Percentiles rank a stretch among this genome's conserved stretches.
phyloP scores from a whole-genome alignment of 768 basidiomycete genomes.

The Tricholoma flavovirens region DNA sequence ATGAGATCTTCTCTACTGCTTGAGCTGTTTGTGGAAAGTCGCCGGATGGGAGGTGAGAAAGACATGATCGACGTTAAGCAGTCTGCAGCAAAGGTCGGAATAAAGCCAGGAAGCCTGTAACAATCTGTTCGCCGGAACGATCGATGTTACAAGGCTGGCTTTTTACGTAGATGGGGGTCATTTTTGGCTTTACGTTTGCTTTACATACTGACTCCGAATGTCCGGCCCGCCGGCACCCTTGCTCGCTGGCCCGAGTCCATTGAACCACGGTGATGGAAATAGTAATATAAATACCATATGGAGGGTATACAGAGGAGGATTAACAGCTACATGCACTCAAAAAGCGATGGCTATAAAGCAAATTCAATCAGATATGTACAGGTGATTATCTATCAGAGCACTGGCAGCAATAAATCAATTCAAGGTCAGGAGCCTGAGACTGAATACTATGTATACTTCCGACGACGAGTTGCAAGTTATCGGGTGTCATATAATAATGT shows the following conservation, averaged over 20 bases:
- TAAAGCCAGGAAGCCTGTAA: not conserved
- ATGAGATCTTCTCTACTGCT: constrained; percentile 68
- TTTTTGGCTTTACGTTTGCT: constrained; percentile 1
- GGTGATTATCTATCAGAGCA: no score
- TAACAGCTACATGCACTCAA: no score
- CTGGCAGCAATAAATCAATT: no score
- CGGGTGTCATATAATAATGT: no score
- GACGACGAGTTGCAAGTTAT: no score
- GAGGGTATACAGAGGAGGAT: no score
- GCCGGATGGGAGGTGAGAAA: constrained; percentile 53
- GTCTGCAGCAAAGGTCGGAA: not conserved
- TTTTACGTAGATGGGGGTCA: constrained; percentile 18
- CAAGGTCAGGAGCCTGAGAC: no score
- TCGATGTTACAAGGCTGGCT: constrained; percentile 10
- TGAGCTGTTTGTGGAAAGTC: constrained; percentile 49
- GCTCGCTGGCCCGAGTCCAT: no score
- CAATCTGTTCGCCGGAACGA: constrained; percentile 1
- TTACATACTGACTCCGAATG: constrained; percentile 11
- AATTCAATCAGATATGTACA: no score
- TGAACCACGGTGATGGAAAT: no score
- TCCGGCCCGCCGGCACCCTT: constrained; percentile 7
- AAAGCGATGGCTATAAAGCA: no score
- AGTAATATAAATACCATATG: not conserved
- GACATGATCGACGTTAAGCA: constrained; percentile 26
- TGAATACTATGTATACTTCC: no score